These are phyloP conservation scores for Phellopilus nigrolimitatus DNA, from an alignment of 1,284 basidiomycete genomes.

Conservation along the genomic window DNA sequence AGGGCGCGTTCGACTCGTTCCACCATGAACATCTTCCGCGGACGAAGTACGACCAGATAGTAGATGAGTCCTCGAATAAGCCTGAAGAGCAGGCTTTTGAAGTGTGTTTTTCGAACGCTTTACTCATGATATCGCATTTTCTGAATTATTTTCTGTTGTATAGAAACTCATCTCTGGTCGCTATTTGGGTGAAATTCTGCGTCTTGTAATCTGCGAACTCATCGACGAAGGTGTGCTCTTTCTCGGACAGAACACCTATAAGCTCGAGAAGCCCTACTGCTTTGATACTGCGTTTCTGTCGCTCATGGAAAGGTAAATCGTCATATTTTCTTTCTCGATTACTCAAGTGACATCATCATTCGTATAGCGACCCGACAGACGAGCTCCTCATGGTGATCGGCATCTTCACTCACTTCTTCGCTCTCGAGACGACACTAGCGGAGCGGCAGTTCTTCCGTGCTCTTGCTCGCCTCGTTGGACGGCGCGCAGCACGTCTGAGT, in stretches of 20 bases:
- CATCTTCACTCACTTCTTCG: conserved; percentile 95
- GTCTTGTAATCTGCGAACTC: conserved; percentile 90
- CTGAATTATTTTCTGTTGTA: not conserved
- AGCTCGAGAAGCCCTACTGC: conserved; percentile 87
- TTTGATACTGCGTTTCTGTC: conserved; percentile 97
- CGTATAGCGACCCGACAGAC: conserved; percentile 86
- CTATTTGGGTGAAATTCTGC: conserved; percentile 95
- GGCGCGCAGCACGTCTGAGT: conserved; percentile 82
- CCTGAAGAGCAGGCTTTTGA: conserved; percentile 93
- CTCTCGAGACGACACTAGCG: conserved; percentile 87
- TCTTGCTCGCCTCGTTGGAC: conserved; percentile 83
- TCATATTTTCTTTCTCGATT: not conserved
- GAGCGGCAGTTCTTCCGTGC: conserved; percentile 95
- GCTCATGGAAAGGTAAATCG: conserved; percentile 81
- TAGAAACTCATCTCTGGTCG: conserved; percentile 98
- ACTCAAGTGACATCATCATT: not conserved
- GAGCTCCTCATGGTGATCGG: conserved; percentile 95
- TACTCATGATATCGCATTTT: conserved; percentile 3
- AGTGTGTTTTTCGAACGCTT: no score
- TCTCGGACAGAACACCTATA: conserved; percentile 97
- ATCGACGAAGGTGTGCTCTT: conserved; percentile 97
- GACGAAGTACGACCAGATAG: conserved; percentile 90
- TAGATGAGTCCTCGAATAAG: conserved; percentile 95
- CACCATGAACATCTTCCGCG: conserved; percentile 91
- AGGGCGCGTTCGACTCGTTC: conserved; percentile 98